phyloP scores from a whole-genome alignment of 352 stramenopile genomes.

The Phytophthora uliginosa region DNA sequence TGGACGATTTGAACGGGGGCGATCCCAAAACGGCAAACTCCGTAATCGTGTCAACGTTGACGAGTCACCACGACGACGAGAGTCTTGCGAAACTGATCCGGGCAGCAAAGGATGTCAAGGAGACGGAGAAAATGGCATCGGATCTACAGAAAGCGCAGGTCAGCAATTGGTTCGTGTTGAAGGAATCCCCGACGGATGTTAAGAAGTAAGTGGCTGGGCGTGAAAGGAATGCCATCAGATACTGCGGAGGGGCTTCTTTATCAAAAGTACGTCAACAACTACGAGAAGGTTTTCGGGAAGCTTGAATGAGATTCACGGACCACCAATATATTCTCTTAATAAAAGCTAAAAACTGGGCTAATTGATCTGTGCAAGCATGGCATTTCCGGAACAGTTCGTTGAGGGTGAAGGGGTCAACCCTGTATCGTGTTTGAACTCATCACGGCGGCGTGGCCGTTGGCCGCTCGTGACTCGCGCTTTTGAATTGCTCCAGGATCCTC shows the following conservation, averaged over 20 bases:
- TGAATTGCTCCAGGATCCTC: slow-evolving; percentile 26
- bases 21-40: too few relatives aligned
- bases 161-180: slow-evolving; percentile 5
- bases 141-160: slow-evolving; percentile 14
- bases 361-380: background rate
- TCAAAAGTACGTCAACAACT: background rate
- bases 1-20: background rate
- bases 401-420: background rate
- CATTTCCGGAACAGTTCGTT: background rate
- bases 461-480: background rate
- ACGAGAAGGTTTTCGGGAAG: background rate
- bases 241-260: background rate
- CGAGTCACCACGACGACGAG: background rate
- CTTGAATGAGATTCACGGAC: too few relatives aligned
- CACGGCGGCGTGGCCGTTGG: too few relatives aligned
- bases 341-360: too few relatives aligned
- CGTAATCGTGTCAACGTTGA: background rate
- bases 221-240: background rate
- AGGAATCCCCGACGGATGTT: background rate
- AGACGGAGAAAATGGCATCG: slow-evolving; percentile 1
- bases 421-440: background rate
- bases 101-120: background rate
- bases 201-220: background rate
- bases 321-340: background rate
- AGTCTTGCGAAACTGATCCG: background rate